Evolutionary conservation across 345 rosid species (phyloP), one percentile per base, ranked within the genome.

Genomic region (Euphorbia peplus): DNA sequence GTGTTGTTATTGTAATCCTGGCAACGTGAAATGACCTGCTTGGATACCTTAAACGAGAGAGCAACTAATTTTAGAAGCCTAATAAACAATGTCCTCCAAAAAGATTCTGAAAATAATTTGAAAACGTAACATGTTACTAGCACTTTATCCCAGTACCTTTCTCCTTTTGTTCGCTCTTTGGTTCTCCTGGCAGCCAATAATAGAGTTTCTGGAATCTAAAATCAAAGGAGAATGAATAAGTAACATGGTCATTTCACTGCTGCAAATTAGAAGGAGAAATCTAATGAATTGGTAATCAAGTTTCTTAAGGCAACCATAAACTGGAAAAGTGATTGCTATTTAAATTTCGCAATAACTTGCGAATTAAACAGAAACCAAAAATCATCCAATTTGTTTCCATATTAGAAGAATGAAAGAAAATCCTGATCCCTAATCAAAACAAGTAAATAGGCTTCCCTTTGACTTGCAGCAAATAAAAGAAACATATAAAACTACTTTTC

Each of bases 131-230:
- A 28, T 25, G 11, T 13, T 0, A 11, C 4, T 35, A 22, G 66
- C 32, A 60, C 64, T 64, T 67, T 28, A 0, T 50, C 50, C 44
- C 55, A 58, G 60, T 83, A 93, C 98, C 97, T 91, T 91, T 82
- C 89, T 88, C 75, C 81, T 89, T 80, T 78, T 84, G 46, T 59
- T 55, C 67, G 81, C 72, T 73, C 76, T 70, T 60, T 73, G 81
- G 68, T 65, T 76, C 71, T 81, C 89, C 53, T 71, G 71, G 68
- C 69, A 67, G 24, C 77, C 54, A 63, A 78, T 68, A 60, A 51
- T 67, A 56, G 70, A 68, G 61, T 65, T 73, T 76, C 70, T 68
- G 70, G 85, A 78, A 75, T 77, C 97, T 86, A 80, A 22, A 84
- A 55, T 70, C 60, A 46, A 62, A 61, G 29, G 32, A 28, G 46